Evolutionary conservation across 768 basidiomycete genomes (phyloP).

Genomic region (Multifurca ochricompacta): DNA sequence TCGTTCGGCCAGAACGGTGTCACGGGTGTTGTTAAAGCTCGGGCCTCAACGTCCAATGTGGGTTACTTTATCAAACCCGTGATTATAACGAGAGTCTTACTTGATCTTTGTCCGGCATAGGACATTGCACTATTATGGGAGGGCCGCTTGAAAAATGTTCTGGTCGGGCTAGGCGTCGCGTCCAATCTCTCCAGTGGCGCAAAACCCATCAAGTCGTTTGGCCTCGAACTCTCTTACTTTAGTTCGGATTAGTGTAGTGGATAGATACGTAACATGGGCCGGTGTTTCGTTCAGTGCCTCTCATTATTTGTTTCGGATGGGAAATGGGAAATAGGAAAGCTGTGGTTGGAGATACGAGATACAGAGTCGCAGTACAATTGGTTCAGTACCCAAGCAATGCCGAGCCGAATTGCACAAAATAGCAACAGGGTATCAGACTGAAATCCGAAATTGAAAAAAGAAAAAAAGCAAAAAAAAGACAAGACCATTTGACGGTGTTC

Average conservation of each 20-base stretch:
- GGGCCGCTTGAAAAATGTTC: constrained; percentile 80
- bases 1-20: constrained; percentile 38
- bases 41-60: constrained; percentile 85
- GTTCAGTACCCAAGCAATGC: background rate
- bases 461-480: background rate
- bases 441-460: background rate
- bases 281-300: background rate
- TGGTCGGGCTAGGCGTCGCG: constrained; percentile 86
- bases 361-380: background rate
- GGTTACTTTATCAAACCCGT: constrained; percentile 24
- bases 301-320: too few species aligned
- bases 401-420: background rate
- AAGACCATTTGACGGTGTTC: background rate
- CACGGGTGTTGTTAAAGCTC: constrained; percentile 81
- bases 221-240: constrained; percentile 92
- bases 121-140: constrained; percentile 92
- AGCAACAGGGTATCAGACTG: constrained; percentile 12
- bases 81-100: background rate
- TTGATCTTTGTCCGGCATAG: constrained; percentile 33
- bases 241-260: constrained; percentile 50
- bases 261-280: background rate
- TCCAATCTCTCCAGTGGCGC: constrained; percentile 80
- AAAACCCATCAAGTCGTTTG: constrained; percentile 83
- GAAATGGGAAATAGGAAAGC: too few species aligned
- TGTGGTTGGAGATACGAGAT: too few species aligned